Conservation (phyloP, 768 basidiomycete species). For the Sistotremastrum niveocremeum region DNA sequence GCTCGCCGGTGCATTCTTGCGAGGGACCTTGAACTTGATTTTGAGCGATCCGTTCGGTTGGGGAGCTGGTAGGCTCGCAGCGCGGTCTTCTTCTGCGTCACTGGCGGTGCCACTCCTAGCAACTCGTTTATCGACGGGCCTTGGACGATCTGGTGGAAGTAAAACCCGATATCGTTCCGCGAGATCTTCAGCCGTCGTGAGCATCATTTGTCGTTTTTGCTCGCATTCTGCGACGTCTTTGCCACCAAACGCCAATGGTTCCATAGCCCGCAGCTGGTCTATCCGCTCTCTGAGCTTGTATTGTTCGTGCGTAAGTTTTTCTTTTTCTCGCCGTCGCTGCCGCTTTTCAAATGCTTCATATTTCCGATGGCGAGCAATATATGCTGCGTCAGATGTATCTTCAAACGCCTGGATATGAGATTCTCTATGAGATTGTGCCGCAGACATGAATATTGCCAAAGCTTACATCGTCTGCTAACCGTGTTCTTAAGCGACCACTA, state of each 20-base stretch:
- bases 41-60: neutral
- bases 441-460: neutral
- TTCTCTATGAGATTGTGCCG: constrained; percentile 5
- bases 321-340: constrained; percentile 75
- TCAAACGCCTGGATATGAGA: constrained; percentile 28
- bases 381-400: constrained; percentile 71
- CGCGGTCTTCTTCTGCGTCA: constrained; percentile 9
- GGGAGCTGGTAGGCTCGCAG: constrained; percentile 1
- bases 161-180: constrained; percentile 67
- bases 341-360: constrained; percentile 82
- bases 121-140: constrained; percentile 14
- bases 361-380: constrained; percentile 72
- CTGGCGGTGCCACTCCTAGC: constrained; percentile 1
- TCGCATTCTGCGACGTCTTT: constrained; percentile 48
- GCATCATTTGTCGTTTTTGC: constrained; percentile 58
- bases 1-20: too few species aligned
- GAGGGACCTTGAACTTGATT: too few species aligned
- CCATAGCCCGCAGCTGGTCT: constrained; percentile 69
- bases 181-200: constrained; percentile 47
- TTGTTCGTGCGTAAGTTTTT: constrained; percentile 83
- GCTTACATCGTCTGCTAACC: constrained; percentile 51
- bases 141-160: constrained; percentile 48
- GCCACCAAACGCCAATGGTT: constrained; percentile 50
- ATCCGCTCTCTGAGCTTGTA: constrained; percentile 85
- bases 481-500: constrained; percentile 57